These are phyloP conservation scores for Papilionanthe hybrid DNA, from an alignment of 116 monocot species.

Conservation along the genomic window DNA sequence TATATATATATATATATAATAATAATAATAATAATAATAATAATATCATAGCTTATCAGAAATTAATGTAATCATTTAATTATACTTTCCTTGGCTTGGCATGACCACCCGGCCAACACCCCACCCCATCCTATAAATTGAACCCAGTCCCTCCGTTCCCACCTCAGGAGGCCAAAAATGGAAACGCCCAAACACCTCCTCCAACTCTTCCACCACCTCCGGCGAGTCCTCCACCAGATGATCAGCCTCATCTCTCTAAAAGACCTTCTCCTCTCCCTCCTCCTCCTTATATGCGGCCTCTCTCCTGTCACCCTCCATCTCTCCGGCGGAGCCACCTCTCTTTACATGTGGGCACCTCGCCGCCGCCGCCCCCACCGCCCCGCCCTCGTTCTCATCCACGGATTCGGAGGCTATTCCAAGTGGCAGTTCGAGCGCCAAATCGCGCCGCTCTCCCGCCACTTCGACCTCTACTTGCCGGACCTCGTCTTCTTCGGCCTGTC, in stretches of 20 bases:
- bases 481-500: slow-evolving; percentile 74
- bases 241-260: slow-evolving; percentile 33
- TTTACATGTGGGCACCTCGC: slow-evolving; percentile 42
- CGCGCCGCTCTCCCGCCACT: slow-evolving; percentile 39
- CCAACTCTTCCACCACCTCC: background rate
- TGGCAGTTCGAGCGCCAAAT: slow-evolving; percentile 68
- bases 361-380: slow-evolving; percentile 15
- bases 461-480: slow-evolving; percentile 75
- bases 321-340: slow-evolving; percentile 9
- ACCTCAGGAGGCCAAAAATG: background rate
- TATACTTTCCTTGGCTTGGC: no score
- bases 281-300: slow-evolving; percentile 37
- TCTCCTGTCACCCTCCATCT: slow-evolving; percentile 14
- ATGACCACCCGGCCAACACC: no score
- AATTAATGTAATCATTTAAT: no score
- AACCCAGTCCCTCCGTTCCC: background rate
- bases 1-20: no score
- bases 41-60: no score
- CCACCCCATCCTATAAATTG: background rate
- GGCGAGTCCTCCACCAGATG: background rate
- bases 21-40: no score
- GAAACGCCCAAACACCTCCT: background rate
- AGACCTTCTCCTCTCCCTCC: slow-evolving; percentile 34
- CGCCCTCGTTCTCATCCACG: slow-evolving; percentile 65
- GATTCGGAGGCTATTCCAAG: slow-evolving; percentile 66